Evolutionary conservation across 2,329 filamentous ascomycete genomes (phyloP).

Genomic region (Sclerotinia trifoliorum): DNA sequence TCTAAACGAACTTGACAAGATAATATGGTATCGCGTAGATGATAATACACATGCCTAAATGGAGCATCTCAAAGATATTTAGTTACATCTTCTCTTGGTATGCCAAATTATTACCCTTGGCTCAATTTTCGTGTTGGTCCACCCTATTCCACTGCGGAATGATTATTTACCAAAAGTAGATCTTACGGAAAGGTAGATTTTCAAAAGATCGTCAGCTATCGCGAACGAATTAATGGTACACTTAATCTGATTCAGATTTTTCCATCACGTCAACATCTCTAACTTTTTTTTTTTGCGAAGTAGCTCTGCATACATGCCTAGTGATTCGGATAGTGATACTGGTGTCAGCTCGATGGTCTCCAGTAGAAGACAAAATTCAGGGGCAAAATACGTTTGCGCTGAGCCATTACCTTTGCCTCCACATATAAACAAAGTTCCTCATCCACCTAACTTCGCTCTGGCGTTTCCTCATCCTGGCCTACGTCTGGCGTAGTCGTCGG

Average conservation of each 20-base stretch:
- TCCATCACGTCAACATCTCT: constrained; percentile 7
- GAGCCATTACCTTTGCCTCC: background rate
- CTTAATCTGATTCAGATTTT: constrained; percentile 28
- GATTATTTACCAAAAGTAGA: constrained; percentile 23
- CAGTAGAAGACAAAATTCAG: constrained; percentile 1
- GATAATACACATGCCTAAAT: constrained; percentile 18
- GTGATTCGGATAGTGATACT: constrained; percentile 23
- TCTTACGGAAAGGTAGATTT: constrained; percentile 31
- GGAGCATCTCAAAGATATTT: constrained; percentile 29
- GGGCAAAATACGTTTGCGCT: too few relatives aligned
- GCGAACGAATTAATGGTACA: constrained; percentile 31
- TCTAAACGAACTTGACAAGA: constrained; percentile 28
- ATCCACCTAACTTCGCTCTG: too few relatives aligned
- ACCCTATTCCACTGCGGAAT: background rate
- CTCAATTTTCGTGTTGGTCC: constrained; percentile 30
- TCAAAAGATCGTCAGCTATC: constrained; percentile 29
- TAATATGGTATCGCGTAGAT: constrained; percentile 24
- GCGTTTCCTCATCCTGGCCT: background rate
- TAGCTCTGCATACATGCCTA: constrained; percentile 18
- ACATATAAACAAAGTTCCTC: background rate
- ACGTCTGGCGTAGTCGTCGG: too few relatives aligned
- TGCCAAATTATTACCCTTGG: constrained; percentile 32
- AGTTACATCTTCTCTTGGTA: constrained; percentile 33
- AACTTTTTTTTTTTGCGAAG: constrained; percentile 12
- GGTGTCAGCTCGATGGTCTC: constrained; percentile 20